Base-by-base conservation (phyloP, 1,139 yeast genomes). In the Yamadazyma atmosphaerica region DNA sequence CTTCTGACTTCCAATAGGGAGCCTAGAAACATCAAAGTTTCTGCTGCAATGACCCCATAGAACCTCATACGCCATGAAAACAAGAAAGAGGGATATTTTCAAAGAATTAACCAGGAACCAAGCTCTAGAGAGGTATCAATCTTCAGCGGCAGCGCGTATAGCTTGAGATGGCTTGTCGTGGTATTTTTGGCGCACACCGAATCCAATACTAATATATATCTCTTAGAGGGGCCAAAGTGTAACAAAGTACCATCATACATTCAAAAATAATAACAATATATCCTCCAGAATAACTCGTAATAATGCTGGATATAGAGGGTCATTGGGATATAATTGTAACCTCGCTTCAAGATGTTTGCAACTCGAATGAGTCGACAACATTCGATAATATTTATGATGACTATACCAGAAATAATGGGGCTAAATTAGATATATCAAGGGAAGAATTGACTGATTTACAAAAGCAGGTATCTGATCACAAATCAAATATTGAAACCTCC, bases 251-350 rank as follows among this genome's bases (percentile, higher is more conserved):
- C n/a, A n/a, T n/a, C n/a, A n/a, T n/a, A n/a, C n/a, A n/a, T n/a
- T n/a, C n/a, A n/a, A n/a, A n/a, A n/a, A n/a, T n/a, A n/a, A n/a
- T n/a, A n/a, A n/a, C n/a, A n/a, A n/a, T n/a, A n/a, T n/a, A n/a
- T n/a, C n/a, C n/a, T n/a, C n/a, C n/a, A n/a, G n/a, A n/a, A n/a
- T n/a, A n/a, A n/a, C n/a, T n/a, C n/a, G 21, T 16, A 7, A 28
- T n/a, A 9, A 30, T 30, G 33, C 25, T 12, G 24, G 33, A 30
- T n/a, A 12, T 30, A 17, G 72, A 75, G 34, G 82, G 86, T 1
- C 75, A 79, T 51, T 83, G 90, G 90, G 86, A 81, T 51, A 73
- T 77, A 29, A 80, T 81, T 6, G 66, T 80, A 11, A 72, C 86
- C 5, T 79, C 85, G 2, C 64, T 83, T 19, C 89, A 83, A 54